phyloP scores from a whole-genome alignment of 257 asterid genomes.

The Solanum peruvianum region DNA sequence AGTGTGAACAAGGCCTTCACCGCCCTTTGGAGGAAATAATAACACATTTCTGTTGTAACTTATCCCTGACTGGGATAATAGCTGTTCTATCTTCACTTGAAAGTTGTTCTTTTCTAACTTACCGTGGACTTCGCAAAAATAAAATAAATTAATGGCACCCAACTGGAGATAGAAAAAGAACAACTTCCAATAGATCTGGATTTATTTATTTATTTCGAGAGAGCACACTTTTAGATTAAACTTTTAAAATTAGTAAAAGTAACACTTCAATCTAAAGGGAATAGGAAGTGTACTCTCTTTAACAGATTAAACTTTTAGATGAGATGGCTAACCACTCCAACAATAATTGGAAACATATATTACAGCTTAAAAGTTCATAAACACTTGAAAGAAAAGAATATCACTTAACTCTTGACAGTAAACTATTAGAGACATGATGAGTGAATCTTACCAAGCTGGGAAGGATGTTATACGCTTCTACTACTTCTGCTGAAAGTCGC shows the following conservation, averaged over 20 bases:
- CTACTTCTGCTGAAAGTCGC: slow-evolving; percentile 59
- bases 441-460: slow-evolving; percentile 60
- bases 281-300: neutral
- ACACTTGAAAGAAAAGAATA: neutral
- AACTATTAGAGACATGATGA: neutral
- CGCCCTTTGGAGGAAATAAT: neutral
- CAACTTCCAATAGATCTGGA: neutral
- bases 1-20: neutral
- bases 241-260: neutral
- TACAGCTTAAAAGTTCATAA: neutral
- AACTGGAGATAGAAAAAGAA: neutral
- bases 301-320: neutral
- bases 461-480: slow-evolving; percentile 80
- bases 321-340: neutral
- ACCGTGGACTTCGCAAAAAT: neutral
- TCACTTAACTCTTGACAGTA: neutral
- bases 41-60: neutral
- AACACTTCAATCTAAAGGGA: neutral
- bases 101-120: neutral
- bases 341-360: neutral
- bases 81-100: neutral
- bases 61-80: neutral
- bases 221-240: neutral
- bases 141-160: neutral
- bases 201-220: neutral